A percentile compares a stretch with the other conserved stretches of the same genome.
phyloP scores from a whole-genome alignment of 108 stramenopile genomes.

The Cylindrotheca fusiformis region DNA sequence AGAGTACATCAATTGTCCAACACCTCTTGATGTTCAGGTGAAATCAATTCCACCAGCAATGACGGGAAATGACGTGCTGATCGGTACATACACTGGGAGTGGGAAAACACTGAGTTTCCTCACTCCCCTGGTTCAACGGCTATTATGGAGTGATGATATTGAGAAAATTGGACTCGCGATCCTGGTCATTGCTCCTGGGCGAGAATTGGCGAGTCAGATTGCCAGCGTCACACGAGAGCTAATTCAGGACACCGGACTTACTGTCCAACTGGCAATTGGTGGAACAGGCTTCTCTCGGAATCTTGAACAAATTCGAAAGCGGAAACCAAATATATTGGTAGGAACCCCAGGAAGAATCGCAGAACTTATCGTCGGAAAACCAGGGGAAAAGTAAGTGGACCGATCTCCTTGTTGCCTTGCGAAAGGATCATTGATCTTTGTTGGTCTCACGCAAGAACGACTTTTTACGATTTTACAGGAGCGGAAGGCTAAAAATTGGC shows the following conservation, averaged over 20 bases:
- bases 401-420: background rate
- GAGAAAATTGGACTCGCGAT: conserved; percentile 34
- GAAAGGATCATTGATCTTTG: background rate
- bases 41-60: conserved; percentile 64
- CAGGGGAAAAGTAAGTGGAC: conserved; percentile 60
- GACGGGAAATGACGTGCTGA: conserved; percentile 61
- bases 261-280: conserved; percentile 71
- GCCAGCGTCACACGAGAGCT: conserved; percentile 63
- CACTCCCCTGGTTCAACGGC: conserved; percentile 61
- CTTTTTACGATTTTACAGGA: conserved; percentile 8
- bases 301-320: conserved; percentile 71
- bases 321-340: conserved; percentile 75
- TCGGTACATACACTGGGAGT: conserved; percentile 83
- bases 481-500: conserved; percentile 64
- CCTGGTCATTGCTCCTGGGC: conserved; percentile 80
- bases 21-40: conserved; percentile 72
- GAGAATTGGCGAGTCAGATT: conserved; percentile 88
- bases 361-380: conserved; percentile 74
- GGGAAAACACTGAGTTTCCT: conserved; percentile 87
- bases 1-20: conserved; percentile 52
- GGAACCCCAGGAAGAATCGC: conserved; percentile 88
- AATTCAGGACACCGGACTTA: conserved; percentile 58
- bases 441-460: too few relatives aligned
- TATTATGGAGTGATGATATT: conserved; percentile 33
- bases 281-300: conserved; percentile 74